A percentile compares a stretch with the other conserved stretches of the same genome.
Conservation (phyloP, 306 rosid species). For the Ziziphus jujuba region DNA sequence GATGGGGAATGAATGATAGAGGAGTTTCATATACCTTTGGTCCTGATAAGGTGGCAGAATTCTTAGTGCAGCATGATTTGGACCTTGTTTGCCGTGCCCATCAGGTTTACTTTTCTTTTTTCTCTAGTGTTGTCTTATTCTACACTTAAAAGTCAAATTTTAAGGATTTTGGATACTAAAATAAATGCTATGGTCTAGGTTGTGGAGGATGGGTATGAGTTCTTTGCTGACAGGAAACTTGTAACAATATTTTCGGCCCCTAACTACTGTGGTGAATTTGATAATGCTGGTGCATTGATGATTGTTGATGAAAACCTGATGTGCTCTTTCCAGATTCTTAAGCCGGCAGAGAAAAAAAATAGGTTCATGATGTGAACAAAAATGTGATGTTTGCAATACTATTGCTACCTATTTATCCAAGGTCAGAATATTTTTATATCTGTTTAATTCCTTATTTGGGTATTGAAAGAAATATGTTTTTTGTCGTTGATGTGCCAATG, state of each 20-base stretch:
- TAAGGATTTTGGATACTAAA: slow-evolving; percentile 23
- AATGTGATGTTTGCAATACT: slow-evolving; percentile 42
- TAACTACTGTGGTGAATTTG: slow-evolving; percentile 88
- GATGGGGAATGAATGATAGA: slow-evolving; percentile 95
- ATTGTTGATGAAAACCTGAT: slow-evolving; percentile 75
- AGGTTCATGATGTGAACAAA: slow-evolving; percentile 54
- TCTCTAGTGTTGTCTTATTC: background rate
- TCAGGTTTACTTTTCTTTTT: slow-evolving; percentile 47
- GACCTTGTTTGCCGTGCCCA: slow-evolving; percentile 88
- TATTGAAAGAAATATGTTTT: too few relatives aligned
- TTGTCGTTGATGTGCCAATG: too few relatives aligned
- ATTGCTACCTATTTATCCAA: slow-evolving; percentile 34
- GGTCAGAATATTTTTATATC: slow-evolving; percentile 42
- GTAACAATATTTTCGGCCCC: slow-evolving; percentile 87
- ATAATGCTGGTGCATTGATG: slow-evolving; percentile 96
- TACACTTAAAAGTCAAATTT: background rate
- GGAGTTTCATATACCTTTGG: slow-evolving; percentile 92
- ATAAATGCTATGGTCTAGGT: slow-evolving; percentile 44
- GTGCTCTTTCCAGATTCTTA: slow-evolving; percentile 92
- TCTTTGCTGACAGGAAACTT: slow-evolving; percentile 78
- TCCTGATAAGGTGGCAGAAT: slow-evolving; percentile 76
- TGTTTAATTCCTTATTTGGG: slow-evolving; percentile 8
- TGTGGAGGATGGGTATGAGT: slow-evolving; percentile 87
- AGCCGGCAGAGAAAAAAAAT: slow-evolving; percentile 68
- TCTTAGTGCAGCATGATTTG: slow-evolving; percentile 67